Conservation (phyloP, 2,329 filamentous ascomycete species). For the Emericellopsis cladophorae region DNA sequence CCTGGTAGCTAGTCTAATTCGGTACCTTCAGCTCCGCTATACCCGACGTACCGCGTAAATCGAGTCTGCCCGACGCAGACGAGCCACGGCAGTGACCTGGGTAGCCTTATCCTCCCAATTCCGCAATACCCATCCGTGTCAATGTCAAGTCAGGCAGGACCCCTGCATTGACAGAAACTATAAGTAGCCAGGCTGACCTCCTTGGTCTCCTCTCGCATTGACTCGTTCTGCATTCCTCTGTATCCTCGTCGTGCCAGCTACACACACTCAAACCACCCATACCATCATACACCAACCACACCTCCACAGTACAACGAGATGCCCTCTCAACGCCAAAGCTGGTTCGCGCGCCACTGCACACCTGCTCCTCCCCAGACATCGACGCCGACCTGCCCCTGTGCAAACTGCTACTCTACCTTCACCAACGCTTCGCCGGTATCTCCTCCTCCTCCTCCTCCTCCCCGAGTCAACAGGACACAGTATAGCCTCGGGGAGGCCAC, state of each 20-base stretch:
- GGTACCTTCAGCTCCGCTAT: too few species aligned
- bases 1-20: too few species aligned
- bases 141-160: too few species aligned
- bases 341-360: constrained; percentile 26
- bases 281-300: background rate
- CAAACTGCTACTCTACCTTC: background rate
- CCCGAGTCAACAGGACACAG: background rate
- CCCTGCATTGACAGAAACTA: background rate
- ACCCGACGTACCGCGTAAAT: too few species aligned
- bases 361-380: constrained; percentile 20
- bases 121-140: too few species aligned
- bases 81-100: too few species aligned
- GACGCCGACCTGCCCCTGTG: constrained; percentile 20
- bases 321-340: constrained; percentile 18
- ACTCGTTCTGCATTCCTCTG: too few species aligned
- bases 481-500: background rate
- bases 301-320: constrained; percentile 8
- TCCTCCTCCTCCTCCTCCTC: background rate
- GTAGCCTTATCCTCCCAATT: too few species aligned
- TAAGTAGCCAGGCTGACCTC: background rate
- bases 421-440: background rate
- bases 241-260: background rate
- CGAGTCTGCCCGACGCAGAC: too few species aligned
- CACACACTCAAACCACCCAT: background rate
- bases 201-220: background rate